Evolutionary conservation across 805 yeast genomes (phyloP).

Genomic region (Candida ipomoeae): DNA sequence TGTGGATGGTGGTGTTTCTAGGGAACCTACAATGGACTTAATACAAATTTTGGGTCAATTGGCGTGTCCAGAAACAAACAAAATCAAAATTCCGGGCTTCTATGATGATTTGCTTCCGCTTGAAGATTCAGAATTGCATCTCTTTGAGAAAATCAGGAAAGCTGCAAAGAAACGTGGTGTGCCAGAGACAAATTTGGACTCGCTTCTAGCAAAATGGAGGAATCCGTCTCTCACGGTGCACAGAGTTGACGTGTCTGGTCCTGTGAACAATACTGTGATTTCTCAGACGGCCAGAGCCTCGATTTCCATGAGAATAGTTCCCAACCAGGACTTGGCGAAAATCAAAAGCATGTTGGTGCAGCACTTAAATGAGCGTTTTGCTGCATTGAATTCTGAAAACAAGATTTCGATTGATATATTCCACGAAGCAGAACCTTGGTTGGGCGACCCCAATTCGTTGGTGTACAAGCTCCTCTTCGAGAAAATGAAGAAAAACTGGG

Average conservation of each 20-base stretch:
- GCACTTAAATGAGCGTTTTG: conserved; percentile 47
- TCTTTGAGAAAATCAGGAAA: conserved; percentile 57
- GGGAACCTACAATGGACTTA: conserved; percentile 87
- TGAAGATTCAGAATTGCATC: conserved; percentile 50
- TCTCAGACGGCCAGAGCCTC: conserved; percentile 77
- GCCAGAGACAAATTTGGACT: conserved; percentile 34
- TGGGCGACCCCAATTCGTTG: conserved; percentile 76
- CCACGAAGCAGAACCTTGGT: conserved; percentile 94
- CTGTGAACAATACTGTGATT: conserved; percentile 83
- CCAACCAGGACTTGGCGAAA: conserved; percentile 68
- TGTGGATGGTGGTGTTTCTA: conserved; percentile 86
- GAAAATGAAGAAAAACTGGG: conserved; percentile 71
- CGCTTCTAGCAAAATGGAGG: conserved; percentile 79
- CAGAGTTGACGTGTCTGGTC: conserved; percentile 81
- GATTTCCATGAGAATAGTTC: conserved; percentile 81
- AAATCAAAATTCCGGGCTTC: conserved; percentile 63
- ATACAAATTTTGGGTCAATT: conserved; percentile 66
- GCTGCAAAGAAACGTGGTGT: conserved; percentile 28
- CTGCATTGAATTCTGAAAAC: conserved; percentile 54
- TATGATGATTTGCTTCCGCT: conserved; percentile 63
- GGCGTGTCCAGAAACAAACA: conserved; percentile 39
- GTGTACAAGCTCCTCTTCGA: conserved; percentile 65
- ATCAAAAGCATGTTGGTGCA: conserved; percentile 49
- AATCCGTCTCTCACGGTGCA: conserved; percentile 87
- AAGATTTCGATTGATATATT: conserved; percentile 55